Base-by-base conservation (phyloP, 768 basidiomycete species). In the Plicaturopsis crispa region DNA sequence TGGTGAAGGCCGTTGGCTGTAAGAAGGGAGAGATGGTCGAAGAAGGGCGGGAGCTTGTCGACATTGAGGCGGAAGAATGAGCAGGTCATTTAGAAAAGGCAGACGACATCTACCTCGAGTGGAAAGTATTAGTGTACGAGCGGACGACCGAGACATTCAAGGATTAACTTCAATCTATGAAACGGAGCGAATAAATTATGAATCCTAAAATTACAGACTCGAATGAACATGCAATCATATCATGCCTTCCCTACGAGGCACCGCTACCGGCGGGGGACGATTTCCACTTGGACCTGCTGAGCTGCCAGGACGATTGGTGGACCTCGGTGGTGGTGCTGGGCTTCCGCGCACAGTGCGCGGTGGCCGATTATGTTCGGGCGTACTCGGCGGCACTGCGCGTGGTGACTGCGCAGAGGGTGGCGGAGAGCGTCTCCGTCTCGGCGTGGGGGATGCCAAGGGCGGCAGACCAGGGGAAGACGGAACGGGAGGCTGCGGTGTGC, bases 1-100 rank as follows among this genome's bases (percentile, higher is more conserved):
- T 79, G 4, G 80, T 94, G 6, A 78, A 68, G 48, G 65, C 72
- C 32, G 74, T 94, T 11, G 75, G 75, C 11, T 92, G 87, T 52
- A 72, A 65, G 57, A 83, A 84, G 50, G 92, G 92, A 3, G 85
- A 92, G 59, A 89, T 92, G 79, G 90, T 94, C 0, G 84, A 87
- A 47, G 90, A 94, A 53, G 88, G 89, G 4, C 67, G 67, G 54
- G 82, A 89, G 50, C 56, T 92, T 38, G 78, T 91, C 6, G 73
- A 78, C 47, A 80, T 85, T 35, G 74, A 78, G 38, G 62, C 63
- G 37, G 67, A 63, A 8, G 50, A 36, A 1, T n/a, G n/a, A n/a
- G n/a, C n/a, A n/a, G n/a, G n/a, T n/a, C n/a, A n/a, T n/a, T n/a
- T n/a, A n/a, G n/a, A n/a, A n/a, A n/a, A n/a, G n/a, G n/a, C n/a